Evolutionary conservation across 2,329 filamentous ascomycete genomes (phyloP), one percentile per base, ranked within the genome.

Genomic region (Alternaria sp.): DNA sequence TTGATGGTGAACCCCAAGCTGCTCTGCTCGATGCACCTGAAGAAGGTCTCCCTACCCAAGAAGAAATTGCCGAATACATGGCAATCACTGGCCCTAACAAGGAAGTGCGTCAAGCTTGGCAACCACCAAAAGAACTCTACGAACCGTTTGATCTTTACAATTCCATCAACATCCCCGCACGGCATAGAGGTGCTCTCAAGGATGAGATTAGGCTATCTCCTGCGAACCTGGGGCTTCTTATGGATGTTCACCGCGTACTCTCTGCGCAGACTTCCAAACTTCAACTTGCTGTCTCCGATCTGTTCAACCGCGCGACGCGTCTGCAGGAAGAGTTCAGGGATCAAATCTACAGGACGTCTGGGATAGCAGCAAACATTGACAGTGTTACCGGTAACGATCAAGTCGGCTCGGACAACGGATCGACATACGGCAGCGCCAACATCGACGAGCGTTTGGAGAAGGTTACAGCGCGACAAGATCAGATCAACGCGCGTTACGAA

Each of bases 201-300:
- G 89, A 92, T 64, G 88, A 92, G 72, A 84, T 94, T 58, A 86
- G 88, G 62, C 85, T 94, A 21, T 92, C 89, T 21, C 88, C 90
- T 12, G 87, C 90, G 21, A 92, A 90, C 2, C 84, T 94, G 18
- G 87, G 89, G 67, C 84, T 93, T 41, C 87, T 95, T 68, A 91
- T 90, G 26, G 88, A 92, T 63, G 88, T 89, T 0, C 92, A 95
- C 77, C 89, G 90, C 73, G 83, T 92, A 6, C 83, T 94, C 6
- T 88, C 88, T 65, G 85, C 87, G 10, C 91, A 94, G 78, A 93
- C 90, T 0, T 85, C 90, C 69, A 84, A 84, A 11, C 84, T 94
- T 11, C 90, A 91, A 15, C 82, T 87, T 46, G 91, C 90, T 1
- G 91, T 90, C 1, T 87, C 91, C 2, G 90, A 93, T 71, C 83